Evolutionary conservation across 2,329 filamentous ascomycete species (phyloP).

Genomic region (Apiospora rasikravindrae): DNA sequence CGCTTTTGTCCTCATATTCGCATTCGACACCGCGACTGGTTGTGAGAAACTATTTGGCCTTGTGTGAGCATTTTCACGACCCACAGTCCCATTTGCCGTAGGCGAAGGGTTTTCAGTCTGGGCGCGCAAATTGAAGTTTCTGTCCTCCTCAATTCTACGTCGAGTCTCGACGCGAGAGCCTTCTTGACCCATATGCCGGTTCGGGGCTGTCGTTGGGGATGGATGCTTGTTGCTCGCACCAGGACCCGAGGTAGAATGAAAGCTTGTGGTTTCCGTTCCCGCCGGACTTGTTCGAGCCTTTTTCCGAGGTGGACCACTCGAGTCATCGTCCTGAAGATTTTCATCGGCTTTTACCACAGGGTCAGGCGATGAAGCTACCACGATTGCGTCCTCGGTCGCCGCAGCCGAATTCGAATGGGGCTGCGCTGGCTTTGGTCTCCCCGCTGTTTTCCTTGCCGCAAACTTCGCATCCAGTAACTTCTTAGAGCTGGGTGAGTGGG

Average conservation of each 20-base stretch:
- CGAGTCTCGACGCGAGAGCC: background rate
- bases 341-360: background rate
- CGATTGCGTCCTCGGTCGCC: background rate
- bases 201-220: background rate
- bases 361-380: constrained; percentile 7
- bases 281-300: background rate
- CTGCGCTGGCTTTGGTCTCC: background rate
- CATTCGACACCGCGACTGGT: background rate
- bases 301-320: background rate
- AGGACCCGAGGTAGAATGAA: background rate
- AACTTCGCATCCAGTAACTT: background rate
- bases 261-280: background rate
- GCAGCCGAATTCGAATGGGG: constrained; percentile 8
- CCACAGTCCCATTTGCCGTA: background rate
- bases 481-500: background rate
- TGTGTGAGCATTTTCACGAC: background rate
- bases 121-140: constrained; percentile 5
- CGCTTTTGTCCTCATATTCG: background rate
- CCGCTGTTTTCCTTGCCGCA: background rate
- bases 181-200: background rate
- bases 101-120: constrained; percentile 12
- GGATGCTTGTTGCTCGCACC: background rate
- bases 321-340: background rate
- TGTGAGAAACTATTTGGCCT: background rate
- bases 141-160: background rate